Conservation (phyloP, 2,329 filamentous ascomycete species). For the Podosphaera aphanis region DNA sequence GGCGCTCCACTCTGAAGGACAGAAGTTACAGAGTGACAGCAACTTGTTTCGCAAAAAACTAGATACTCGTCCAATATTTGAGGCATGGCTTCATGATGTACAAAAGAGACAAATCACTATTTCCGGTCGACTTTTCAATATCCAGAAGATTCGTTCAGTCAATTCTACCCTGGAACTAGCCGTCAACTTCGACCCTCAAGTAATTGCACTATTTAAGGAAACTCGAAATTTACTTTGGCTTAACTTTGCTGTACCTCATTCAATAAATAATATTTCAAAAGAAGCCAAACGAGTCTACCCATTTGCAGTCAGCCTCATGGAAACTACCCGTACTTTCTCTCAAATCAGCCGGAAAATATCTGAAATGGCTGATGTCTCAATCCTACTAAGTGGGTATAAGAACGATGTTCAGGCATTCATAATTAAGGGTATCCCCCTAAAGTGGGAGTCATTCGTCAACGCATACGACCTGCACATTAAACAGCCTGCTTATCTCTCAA, state of each 20-base stretch:
- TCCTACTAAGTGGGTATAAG: slow-evolving; percentile 72
- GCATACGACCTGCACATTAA: slow-evolving; percentile 79
- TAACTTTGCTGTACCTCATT: slow-evolving; percentile 80
- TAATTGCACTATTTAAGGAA: slow-evolving; percentile 96
- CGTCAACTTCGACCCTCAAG: slow-evolving; percentile 92
- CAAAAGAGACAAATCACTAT: slow-evolving; percentile 76
- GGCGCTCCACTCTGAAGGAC: slow-evolving; percentile 81
- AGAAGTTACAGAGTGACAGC: slow-evolving; percentile 79
- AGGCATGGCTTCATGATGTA: slow-evolving; percentile 85
- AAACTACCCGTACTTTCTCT: slow-evolving; percentile 81
- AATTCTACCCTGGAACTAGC: slow-evolving; percentile 70
- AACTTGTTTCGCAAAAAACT: slow-evolving; percentile 90
- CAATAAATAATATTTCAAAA: slow-evolving; percentile 86
- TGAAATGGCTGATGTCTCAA: slow-evolving; percentile 67
- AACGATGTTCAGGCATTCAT: slow-evolving; percentile 74
- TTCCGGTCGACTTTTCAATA: slow-evolving; percentile 73
- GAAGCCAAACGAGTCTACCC: slow-evolving; percentile 98
- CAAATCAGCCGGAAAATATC: slow-evolving; percentile 71
- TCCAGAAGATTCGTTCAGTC: slow-evolving; percentile 68
- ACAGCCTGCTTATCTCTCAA: slow-evolving; percentile 31
- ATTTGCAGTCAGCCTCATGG: slow-evolving; percentile 93
- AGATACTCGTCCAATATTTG: slow-evolving; percentile 79
- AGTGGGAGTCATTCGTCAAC: slow-evolving; percentile 96
- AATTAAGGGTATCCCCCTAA: slow-evolving; percentile 64
- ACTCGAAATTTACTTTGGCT: slow-evolving; percentile 90